Evolutionary conservation across 148 eudicot species (phyloP).

Genomic region (Vaccinium corymbosum): DNA sequence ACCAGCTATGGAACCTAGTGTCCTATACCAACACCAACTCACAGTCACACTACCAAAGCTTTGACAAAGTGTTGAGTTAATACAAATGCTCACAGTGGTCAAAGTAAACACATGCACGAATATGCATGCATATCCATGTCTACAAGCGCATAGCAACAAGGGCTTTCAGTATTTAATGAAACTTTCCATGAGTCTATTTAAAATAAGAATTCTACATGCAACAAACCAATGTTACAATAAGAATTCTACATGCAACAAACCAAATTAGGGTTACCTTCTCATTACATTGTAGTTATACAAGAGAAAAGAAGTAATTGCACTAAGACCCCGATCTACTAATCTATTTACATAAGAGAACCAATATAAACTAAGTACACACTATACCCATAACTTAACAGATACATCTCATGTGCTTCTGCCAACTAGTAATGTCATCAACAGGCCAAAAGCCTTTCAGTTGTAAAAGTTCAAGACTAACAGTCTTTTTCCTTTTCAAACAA

Average conservation of each 20-base stretch:
- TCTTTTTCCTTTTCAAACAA: background rate
- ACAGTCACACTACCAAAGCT: background rate
- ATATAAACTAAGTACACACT: too few relatives aligned
- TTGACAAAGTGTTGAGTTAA: background rate
- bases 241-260: background rate
- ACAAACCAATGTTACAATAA: background rate
- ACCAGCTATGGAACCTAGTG: background rate
- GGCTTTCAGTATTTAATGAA: background rate
- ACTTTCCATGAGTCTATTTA: background rate
- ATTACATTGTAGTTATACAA: too few relatives aligned
- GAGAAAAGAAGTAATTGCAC: too few relatives aligned
- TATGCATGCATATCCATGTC: constrained; percentile 1
- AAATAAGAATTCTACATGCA: background rate
- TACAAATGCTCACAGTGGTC: background rate
- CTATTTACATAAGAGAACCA: too few relatives aligned
- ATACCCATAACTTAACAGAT: too few relatives aligned
- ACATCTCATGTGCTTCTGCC: background rate
- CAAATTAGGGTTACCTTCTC: too few relatives aligned
- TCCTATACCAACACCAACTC: background rate
- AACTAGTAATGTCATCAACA: background rate
- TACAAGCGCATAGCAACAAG: background rate
- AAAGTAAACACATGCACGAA: background rate
- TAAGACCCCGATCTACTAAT: too few relatives aligned
- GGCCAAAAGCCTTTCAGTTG: background rate
- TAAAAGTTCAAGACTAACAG: background rate